Percentiles rank a stretch among this genome's conserved stretches.
These are phyloP conservation scores for Tolypocladium ophioglossoides DNA, from an alignment of 2,329 filamentous ascomycete species.

Conservation along the genomic window DNA sequence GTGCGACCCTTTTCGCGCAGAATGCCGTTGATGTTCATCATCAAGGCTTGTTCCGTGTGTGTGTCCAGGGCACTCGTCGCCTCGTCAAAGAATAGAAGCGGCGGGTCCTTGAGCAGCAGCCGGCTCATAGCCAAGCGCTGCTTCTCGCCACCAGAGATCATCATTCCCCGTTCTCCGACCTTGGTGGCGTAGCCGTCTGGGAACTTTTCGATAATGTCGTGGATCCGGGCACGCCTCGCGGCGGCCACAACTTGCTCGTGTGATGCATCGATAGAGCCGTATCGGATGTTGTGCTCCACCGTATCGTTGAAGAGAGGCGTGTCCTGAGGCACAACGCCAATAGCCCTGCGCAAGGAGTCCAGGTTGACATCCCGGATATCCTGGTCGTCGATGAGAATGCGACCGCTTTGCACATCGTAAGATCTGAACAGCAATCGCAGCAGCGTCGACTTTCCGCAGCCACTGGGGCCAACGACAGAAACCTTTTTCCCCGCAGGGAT, in stretches of 20 bases:
- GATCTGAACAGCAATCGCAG: slow-evolving; percentile 85
- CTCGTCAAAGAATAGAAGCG: slow-evolving; percentile 88
- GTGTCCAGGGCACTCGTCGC: slow-evolving; percentile 89
- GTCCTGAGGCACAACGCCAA: slow-evolving; percentile 94
- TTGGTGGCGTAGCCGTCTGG: slow-evolving; percentile 85
- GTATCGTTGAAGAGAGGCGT: slow-evolving; percentile 96
- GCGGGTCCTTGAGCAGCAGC: slow-evolving; percentile 79
- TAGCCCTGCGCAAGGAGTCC: slow-evolving; percentile 72
- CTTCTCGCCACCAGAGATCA: slow-evolving; percentile 94
- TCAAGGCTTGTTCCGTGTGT: slow-evolving; percentile 81
- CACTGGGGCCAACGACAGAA: slow-evolving; percentile 87
- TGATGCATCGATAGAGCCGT: slow-evolving; percentile 71
- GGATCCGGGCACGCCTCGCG: slow-evolving; percentile 72
- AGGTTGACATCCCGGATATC: slow-evolving; percentile 76
- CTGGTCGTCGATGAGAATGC: slow-evolving; percentile 86
- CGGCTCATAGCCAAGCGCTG: slow-evolving; percentile 79
- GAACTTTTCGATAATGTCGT: slow-evolving; percentile 69
- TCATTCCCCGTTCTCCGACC: slow-evolving; percentile 89
- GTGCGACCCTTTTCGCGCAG: slow-evolving; percentile 80
- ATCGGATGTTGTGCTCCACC: slow-evolving; percentile 90
- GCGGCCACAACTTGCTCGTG: slow-evolving; percentile 65
- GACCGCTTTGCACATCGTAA: slow-evolving; percentile 78
- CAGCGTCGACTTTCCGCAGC: slow-evolving; percentile 93
- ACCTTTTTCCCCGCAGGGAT: slow-evolving; percentile 96
- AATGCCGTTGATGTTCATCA: slow-evolving; percentile 89